Evolutionary conservation across 768 basidiomycete species (phyloP).

Genomic region (Sporobolomyces roseus): DNA sequence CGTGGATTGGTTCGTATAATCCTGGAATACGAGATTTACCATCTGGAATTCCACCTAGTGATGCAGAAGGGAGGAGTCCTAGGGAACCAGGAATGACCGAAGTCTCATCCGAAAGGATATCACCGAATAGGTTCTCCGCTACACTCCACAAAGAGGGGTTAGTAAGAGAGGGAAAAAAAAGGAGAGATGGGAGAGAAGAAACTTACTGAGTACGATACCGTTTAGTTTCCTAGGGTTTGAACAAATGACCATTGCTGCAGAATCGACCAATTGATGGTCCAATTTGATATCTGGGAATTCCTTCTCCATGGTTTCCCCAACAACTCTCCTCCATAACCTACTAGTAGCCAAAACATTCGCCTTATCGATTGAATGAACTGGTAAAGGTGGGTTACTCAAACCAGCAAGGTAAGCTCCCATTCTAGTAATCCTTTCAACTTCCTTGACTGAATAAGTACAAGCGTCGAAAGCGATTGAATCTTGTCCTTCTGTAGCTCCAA

Average conservation of each 20-base stretch:
- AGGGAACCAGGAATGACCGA: constrained; percentile 98
- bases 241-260: constrained; percentile 93
- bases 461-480: constrained; percentile 80
- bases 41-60: constrained; percentile 73
- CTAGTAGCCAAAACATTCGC: constrained; percentile 96
- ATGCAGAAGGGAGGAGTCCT: constrained; percentile 91
- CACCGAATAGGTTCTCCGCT: constrained; percentile 48
- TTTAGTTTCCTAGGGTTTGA: constrained; percentile 85
- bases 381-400: constrained; percentile 72
- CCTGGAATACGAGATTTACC: constrained; percentile 72
- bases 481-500: constrained; percentile 49
- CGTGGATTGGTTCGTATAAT: constrained; percentile 85
- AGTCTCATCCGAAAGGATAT: constrained; percentile 78
- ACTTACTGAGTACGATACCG: constrained; percentile 87
- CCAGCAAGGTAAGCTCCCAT: constrained; percentile 92
- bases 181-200: constrained; percentile 9
- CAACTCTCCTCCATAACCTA: constrained; percentile 88
- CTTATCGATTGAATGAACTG: constrained; percentile 93
- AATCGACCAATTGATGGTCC: constrained; percentile 90
- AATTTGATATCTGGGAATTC: constrained; percentile 85
- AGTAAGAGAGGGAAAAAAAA: neutral
- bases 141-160: too few relatives aligned
- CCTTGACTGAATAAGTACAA: constrained; percentile 84
- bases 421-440: constrained; percentile 89
- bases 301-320: constrained; percentile 71